Conservation (phyloP, 2,329 filamentous ascomycete genomes). For the Arthrinium phaeospermum region DNA sequence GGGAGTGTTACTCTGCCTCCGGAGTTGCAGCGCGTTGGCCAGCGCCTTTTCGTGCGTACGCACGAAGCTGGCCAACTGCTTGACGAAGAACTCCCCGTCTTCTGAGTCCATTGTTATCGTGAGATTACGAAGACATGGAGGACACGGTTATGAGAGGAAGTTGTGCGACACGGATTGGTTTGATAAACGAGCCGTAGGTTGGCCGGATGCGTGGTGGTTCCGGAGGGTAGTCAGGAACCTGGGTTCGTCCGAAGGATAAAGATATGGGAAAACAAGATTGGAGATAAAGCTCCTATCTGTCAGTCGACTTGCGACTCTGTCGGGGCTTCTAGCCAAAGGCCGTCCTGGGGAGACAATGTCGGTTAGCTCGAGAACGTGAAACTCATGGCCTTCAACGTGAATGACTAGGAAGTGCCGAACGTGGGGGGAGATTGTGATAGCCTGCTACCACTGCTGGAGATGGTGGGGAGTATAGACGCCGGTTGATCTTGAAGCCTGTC, state of each 20-base stretch:
- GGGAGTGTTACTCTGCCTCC: constrained; percentile 67
- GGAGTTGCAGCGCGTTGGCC: constrained; percentile 90
- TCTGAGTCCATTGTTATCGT: constrained; percentile 76
- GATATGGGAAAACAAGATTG: not conserved
- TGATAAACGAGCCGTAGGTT: constrained; percentile 9
- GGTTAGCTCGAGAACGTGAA: constrained; percentile 9
- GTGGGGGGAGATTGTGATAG: constrained; percentile 10
- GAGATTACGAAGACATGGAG: constrained; percentile 57
- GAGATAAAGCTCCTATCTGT: constrained; percentile 2
- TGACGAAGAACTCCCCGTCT: constrained; percentile 89
- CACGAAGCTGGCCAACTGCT: constrained; percentile 96
- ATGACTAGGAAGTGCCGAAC: constrained; percentile 15
- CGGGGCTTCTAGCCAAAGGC: not conserved
- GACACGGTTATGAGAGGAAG: constrained; percentile 4
- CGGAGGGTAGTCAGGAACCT: not conserved
- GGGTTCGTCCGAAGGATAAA: constrained; percentile 6
- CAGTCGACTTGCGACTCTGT: not conserved
- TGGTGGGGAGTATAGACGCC: constrained; percentile 4
- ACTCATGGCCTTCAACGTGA: constrained; percentile 5
- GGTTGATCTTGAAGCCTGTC: constrained; percentile 4
- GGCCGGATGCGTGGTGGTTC: constrained; percentile 6
- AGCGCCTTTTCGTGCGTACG: constrained; percentile 96
- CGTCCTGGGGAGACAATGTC: not conserved
- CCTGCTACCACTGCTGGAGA: not conserved
- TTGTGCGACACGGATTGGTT: not conserved